Evolutionary conservation across 148 eudicot genomes (phyloP).

Genomic region (Arctostaphylos glauca): DNA sequence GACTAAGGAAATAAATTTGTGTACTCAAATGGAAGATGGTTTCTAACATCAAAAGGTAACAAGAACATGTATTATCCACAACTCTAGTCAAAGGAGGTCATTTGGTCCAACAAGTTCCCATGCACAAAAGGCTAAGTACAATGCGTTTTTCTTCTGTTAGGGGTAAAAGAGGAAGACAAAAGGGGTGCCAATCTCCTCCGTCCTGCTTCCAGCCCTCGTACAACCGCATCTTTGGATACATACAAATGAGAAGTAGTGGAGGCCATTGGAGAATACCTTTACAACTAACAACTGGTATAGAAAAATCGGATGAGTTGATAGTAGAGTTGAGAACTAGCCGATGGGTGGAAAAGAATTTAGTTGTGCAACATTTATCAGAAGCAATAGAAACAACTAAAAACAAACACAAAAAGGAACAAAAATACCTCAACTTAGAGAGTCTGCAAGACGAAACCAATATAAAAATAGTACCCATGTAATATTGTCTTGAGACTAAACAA

Average conservation of each 20-base stretch:
- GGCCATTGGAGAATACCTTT: neutral
- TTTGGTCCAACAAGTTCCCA: neutral
- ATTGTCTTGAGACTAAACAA: neutral
- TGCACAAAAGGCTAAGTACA: neutral
- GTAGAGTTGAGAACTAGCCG: neutral
- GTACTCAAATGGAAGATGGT: neutral
- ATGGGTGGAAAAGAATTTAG: neutral
- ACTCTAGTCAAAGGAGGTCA: neutral
- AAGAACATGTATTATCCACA: neutral
- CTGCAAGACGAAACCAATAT: neutral
- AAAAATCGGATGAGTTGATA: neutral
- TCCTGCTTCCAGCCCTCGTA: neutral
- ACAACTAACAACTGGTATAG: neutral
- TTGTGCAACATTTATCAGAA: neutral
- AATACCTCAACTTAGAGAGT: neutral
- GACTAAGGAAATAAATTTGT: neutral
- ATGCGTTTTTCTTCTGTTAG: neutral
- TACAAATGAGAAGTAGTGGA: neutral
- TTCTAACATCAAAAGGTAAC: neutral
- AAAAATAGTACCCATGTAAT: neutral
- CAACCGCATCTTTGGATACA: neutral
- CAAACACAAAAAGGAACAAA: neutral
- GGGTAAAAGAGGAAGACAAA: neutral
- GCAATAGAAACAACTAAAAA: neutral
- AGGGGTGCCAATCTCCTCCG: conserved; percentile 8